Evolutionary conservation across 108 stramenopile genomes (phyloP), one percentile per base, ranked within the genome.

Genomic region (Pseudonitzschia multiseries): DNA sequence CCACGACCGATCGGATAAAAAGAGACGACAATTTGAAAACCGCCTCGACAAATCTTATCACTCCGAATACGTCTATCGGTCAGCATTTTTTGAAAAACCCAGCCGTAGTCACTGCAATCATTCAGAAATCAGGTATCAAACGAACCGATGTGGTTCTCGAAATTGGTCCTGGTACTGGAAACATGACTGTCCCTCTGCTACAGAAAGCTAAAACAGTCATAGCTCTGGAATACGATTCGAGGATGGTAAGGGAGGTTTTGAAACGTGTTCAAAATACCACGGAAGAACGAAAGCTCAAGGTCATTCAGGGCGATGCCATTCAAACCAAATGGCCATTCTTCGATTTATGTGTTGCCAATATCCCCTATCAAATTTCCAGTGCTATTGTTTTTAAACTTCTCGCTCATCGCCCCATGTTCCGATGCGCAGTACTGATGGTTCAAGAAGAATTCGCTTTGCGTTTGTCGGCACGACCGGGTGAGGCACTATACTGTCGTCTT

Each of bases 31-130:
- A 62, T 62, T 40, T 40, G 33, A 62, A 62, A 62, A 46, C 59
- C 5, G 59, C 71, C n/a, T 43, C 43, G 12, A 72, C 74, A 46
- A 95, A 95, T 77, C 80, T 95, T 1, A 88, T 95, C 68, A 81
- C 91, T 21, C 90, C 94, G 63, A 97, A 98, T 77, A 98, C 94
- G 2, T 80, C 83, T 4, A 86, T 98, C 29, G 99, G 99, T 32
- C 98, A 99, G 87, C 96, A 99, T 76, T 99, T 99, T 69, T 86
- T 99, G 66, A 99, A 99, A 79, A 99, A 99, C 81, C 99, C 99
- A n/a, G 96, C 97, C 32, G 94, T 99, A 10, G 97, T 99, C 20
- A 87, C 96, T 28, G 84, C 94, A 26, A 99, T 99, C 59, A 93
- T 98, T n/a, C 87, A 95, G 51, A 94, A 96, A 59, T 85, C 98